These are phyloP conservation scores for Pulveroboletus sp. DNA, from an alignment of 768 basidiomycete genomes.

Conservation along the genomic window DNA sequence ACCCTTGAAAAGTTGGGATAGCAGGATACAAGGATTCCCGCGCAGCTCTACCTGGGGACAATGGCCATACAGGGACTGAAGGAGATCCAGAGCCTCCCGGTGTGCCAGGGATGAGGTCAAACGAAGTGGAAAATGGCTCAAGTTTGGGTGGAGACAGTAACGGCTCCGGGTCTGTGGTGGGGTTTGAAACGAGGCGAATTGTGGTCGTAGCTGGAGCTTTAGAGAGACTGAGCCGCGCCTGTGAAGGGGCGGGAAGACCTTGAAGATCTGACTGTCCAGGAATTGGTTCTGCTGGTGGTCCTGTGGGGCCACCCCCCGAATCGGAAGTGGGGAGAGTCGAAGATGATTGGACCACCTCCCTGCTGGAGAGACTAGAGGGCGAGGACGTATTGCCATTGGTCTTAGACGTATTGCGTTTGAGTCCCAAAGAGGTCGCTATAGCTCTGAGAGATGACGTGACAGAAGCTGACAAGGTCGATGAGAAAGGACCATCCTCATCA, in stretches of 20 bases:
- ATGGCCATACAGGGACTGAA: conserved; percentile 36
- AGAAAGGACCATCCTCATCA: background rate
- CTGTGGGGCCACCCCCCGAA: conserved; percentile 12
- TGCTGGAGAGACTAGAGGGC: conserved; percentile 27
- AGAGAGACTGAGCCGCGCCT: conserved; percentile 59
- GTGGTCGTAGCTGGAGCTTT: conserved; percentile 43
- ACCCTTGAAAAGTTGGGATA: conserved; percentile 32
- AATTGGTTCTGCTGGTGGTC: conserved; percentile 40
- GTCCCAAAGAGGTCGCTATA: conserved; percentile 69
- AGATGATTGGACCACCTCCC: conserved; percentile 17
- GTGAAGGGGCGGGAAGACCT: conserved; percentile 55
- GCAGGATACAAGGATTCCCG: conserved; percentile 37
- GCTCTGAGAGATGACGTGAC: conserved; percentile 72
- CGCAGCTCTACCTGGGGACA: conserved; percentile 29
- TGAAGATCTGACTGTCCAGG: conserved; percentile 57
- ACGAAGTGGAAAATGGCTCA: conserved; percentile 59
- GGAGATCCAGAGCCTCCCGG: conserved; percentile 32
- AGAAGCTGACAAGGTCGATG: conserved; percentile 37
- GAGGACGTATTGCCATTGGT: conserved; percentile 20
- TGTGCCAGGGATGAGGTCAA: conserved; percentile 61
- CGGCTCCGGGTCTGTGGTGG: conserved; percentile 17
- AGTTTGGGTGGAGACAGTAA: conserved; percentile 54
- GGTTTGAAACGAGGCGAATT: conserved; percentile 41
- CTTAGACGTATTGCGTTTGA: conserved; percentile 45
- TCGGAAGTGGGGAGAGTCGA: conserved; percentile 30